Conservation (phyloP, 2,329 filamentous ascomycete genomes). For the Botrytis deweyae region DNA sequence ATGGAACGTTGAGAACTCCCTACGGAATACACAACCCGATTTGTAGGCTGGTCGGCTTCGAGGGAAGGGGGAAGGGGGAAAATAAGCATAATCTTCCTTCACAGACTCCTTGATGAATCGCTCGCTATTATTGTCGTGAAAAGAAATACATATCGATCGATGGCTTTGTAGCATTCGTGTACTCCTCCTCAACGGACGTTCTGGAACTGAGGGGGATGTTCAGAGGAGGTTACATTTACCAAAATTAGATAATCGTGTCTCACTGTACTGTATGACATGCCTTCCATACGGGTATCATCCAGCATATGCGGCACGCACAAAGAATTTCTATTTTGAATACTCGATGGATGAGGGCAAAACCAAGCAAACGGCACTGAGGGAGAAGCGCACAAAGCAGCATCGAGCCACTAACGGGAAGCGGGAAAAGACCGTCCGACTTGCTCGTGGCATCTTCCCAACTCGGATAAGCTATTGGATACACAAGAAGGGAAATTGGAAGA, state of each 20-base stretch:
- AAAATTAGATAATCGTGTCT: slow-evolving; percentile 21
- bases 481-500: neutral
- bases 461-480: neutral
- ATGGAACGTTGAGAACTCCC: neutral
- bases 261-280: neutral
- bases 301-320: neutral
- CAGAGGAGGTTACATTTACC: neutral
- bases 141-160: neutral
- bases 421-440: neutral
- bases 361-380: neutral
- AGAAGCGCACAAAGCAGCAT: slow-evolving; percentile 4
- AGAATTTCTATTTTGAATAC: neutral
- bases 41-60: neutral
- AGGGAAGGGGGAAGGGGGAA: neutral
- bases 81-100: slow-evolving; percentile 17
- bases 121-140: neutral
- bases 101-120: neutral
- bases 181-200: neutral
- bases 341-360: neutral
- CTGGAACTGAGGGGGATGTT: neutral
- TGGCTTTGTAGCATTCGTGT: neutral
- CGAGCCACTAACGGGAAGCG: neutral
- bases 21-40: neutral
- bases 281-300: neutral
- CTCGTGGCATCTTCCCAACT: neutral